These are phyloP conservation scores for Claviceps africana DNA, from an alignment of 2,329 filamentous ascomycete genomes.

Conservation along the genomic window DNA sequence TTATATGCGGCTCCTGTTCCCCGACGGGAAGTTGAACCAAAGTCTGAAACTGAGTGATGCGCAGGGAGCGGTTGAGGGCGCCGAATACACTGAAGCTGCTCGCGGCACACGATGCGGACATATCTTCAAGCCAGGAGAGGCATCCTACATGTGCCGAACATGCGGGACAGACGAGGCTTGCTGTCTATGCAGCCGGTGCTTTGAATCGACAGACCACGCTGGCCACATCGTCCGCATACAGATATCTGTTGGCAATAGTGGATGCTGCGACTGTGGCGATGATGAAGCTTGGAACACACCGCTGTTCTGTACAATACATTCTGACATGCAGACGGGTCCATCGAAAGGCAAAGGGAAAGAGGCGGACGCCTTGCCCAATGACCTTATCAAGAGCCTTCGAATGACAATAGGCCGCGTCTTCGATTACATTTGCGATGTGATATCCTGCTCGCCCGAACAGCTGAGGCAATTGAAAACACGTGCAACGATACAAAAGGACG, in stretches of 20 bases:
- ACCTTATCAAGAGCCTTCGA: slow-evolving; percentile 62
- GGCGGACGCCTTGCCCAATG: slow-evolving; percentile 50
- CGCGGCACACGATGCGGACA: slow-evolving; percentile 91
- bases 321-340: slow-evolving; percentile 36
- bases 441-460: slow-evolving; percentile 95
- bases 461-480: slow-evolving; percentile 72
- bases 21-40: slow-evolving; percentile 51
- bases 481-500: slow-evolving; percentile 68
- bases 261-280: slow-evolving; percentile 95
- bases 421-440: slow-evolving; percentile 94
- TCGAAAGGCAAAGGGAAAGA: slow-evolving; percentile 49
- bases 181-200: slow-evolving; percentile 85
- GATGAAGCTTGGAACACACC: slow-evolving; percentile 84
- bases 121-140: slow-evolving; percentile 90
- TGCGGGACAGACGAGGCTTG: slow-evolving; percentile 93
- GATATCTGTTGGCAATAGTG: slow-evolving; percentile 79
- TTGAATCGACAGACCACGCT: slow-evolving; percentile 87
- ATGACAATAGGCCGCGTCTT: slow-evolving; percentile 76
- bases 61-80: slow-evolving; percentile 83
- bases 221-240: slow-evolving; percentile 84
- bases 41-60: slow-evolving; percentile 69
- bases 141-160: slow-evolving; percentile 85
- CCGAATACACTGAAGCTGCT: slow-evolving; percentile 85
- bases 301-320: slow-evolving; percentile 88
- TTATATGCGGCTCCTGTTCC: slow-evolving; percentile 70